Conservation (phyloP, 192 early-diverging fungal genomes). For the Obelidium mucronatum region DNA sequence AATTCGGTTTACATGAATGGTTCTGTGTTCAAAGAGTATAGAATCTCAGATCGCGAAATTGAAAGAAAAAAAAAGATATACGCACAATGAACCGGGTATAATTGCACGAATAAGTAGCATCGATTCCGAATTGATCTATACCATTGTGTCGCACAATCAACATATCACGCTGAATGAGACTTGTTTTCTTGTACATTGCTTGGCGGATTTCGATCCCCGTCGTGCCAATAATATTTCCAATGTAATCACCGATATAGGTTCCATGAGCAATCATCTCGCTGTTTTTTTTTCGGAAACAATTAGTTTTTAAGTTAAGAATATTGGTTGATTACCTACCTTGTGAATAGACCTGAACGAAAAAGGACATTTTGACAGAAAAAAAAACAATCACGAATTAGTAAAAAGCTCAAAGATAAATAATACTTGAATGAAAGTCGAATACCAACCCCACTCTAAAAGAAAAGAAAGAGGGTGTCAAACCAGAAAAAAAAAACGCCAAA, state of each 20-base stretch:
- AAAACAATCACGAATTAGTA: background rate
- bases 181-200: background rate
- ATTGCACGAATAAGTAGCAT: slow-evolving; percentile 28
- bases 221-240: background rate
- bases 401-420: too few species aligned
- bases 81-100: slow-evolving; percentile 33
- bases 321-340: background rate
- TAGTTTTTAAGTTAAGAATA: too few species aligned
- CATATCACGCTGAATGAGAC: background rate
- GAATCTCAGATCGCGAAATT: too few species aligned
- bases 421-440: too few species aligned
- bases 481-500: background rate
- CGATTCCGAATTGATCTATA: background rate
- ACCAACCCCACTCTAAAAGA: too few species aligned
- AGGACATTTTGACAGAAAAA: background rate
- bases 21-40: slow-evolving; percentile 15
- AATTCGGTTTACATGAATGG: slow-evolving; percentile 21
- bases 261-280: slow-evolving; percentile 3
- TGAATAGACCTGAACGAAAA: slow-evolving; percentile 4
- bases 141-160: slow-evolving; percentile 3
- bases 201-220: slow-evolving; percentile 3
- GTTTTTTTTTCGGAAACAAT: too few species aligned
- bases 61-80: background rate
- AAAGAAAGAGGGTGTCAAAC: background rate
- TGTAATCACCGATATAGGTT: slow-evolving; percentile 13